Percentiles rank a stretch among this genome's conserved stretches.
Conservation (phyloP, 352 stramenopile species). For the Pythium dissotocum region DNA sequence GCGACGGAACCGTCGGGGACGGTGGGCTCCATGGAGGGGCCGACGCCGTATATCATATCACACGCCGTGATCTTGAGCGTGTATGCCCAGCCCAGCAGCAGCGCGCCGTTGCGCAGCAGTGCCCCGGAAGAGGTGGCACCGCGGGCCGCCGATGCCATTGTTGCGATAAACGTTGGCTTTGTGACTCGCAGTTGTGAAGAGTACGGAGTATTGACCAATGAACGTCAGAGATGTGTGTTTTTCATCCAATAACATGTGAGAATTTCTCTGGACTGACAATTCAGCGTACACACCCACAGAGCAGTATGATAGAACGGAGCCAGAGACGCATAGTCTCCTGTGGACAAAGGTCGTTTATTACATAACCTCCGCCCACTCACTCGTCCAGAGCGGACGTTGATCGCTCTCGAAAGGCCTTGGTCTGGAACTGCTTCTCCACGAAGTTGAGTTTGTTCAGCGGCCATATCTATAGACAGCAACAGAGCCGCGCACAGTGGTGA, state of each 20-base stretch:
- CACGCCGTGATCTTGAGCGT: conserved; percentile 67
- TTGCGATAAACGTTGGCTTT: not conserved
- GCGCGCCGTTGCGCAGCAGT: conserved; percentile 48
- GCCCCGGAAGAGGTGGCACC: conserved; percentile 8
- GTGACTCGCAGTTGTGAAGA: no score
- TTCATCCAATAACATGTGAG: no score
- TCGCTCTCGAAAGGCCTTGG: conserved; percentile 53
- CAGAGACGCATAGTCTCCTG: not conserved
- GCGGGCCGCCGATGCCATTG: not conserved
- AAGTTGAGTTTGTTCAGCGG: conserved; percentile 65
- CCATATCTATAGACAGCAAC: conserved; percentile 62
- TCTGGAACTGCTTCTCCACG: conserved; percentile 55
- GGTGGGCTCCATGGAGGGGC: conserved; percentile 80
- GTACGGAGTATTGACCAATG: no score
- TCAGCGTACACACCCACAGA: no score
- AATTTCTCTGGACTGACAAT: no score
- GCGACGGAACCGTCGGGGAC: conserved; percentile 83
- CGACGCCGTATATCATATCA: conserved; percentile 85
- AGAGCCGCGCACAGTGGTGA: not conserved
- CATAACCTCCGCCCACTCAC: not conserved
- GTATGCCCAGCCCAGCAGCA: conserved; percentile 61
- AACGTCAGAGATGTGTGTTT: no score
- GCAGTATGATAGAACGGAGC: no score
- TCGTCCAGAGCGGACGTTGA: conserved; percentile 8
- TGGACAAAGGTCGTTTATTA: not conserved